Conservation (phyloP, 495 filamentous ascomycete genomes). For the Mycothermus thermophilus region DNA sequence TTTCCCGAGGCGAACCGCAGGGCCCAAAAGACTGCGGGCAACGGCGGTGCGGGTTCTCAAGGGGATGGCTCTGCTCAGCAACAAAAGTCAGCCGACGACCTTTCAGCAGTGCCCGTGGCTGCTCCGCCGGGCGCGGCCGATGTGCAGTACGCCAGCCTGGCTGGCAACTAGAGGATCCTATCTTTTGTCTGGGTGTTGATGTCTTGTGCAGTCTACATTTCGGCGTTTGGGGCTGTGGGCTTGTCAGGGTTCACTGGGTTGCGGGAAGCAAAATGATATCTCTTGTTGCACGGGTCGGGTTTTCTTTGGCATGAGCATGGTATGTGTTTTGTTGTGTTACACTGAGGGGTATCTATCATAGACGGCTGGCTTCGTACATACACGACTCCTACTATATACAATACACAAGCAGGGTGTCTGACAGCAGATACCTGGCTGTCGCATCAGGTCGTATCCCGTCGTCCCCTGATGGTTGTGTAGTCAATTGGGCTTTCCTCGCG, state of each 20-base stretch:
- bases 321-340: constrained; percentile 6
- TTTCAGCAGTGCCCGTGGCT: constrained; percentile 45
- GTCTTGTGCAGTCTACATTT: no score
- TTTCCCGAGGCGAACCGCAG: constrained; percentile 28
- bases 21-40: constrained; percentile 22
- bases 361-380: constrained; percentile 10
- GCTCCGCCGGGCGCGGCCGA: constrained; percentile 73
- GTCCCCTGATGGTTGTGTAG: background rate
- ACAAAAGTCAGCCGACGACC: constrained; percentile 29
- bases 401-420: constrained; percentile 13
- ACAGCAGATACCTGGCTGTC: no score
- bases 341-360: constrained; percentile 25
- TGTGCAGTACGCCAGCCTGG: constrained; percentile 71
- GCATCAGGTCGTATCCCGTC: no score
- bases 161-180: constrained; percentile 60
- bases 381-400: constrained; percentile 10
- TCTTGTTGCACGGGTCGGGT: no score
- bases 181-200: no score
- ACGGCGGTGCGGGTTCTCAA: constrained; percentile 10
- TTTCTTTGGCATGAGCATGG: no score
- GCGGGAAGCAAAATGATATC: constrained; percentile 5
- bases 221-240: constrained; percentile 23
- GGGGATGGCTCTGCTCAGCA: constrained; percentile 6
- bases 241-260: constrained; percentile 16
- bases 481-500: constrained; percentile 3